These are phyloP conservation scores for Musa itinerans DNA, from an alignment of 176 grass and related monocot genomes.

Conservation along the genomic window DNA sequence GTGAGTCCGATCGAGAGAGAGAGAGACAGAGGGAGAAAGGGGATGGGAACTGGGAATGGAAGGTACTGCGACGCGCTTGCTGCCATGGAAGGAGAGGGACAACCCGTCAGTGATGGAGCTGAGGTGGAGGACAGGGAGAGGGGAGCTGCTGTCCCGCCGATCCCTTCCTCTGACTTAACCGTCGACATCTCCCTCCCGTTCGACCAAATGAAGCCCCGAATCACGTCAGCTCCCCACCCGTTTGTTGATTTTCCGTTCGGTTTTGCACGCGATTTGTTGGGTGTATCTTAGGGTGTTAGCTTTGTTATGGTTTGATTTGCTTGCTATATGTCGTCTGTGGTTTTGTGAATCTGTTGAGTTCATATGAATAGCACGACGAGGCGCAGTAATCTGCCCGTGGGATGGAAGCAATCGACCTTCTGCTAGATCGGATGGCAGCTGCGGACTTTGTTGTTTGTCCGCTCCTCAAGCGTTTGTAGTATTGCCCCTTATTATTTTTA, in stretches of 20 bases:
- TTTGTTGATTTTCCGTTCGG: too few relatives aligned
- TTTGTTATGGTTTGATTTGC: too few relatives aligned
- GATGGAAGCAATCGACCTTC: too few relatives aligned
- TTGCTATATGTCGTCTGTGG: too few relatives aligned
- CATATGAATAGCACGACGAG: too few relatives aligned
- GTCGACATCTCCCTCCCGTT: conserved; percentile 78
- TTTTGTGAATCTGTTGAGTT: too few relatives aligned
- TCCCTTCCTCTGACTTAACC: conserved; percentile 36
- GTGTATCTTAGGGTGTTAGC: too few relatives aligned
- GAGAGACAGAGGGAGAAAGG: neutral
- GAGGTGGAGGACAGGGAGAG: neutral
- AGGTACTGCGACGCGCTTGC: neutral
- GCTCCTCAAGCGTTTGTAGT: too few relatives aligned
- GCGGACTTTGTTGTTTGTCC: neutral
- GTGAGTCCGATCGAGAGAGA: neutral
- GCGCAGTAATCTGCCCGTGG: too few relatives aligned
- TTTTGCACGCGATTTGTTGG: neutral
- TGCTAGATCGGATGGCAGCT: neutral
- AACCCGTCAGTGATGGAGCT: neutral
- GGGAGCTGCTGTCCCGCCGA: conserved; percentile 12
- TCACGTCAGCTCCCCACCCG: conserved; percentile 48
- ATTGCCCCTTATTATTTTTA: too few relatives aligned
- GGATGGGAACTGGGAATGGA: neutral
- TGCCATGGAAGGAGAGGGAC: neutral
- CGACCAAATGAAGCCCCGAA: conserved; percentile 47